Conservation (phyloP, 306 rosid species). For the Fragaria ananassa region DNA sequence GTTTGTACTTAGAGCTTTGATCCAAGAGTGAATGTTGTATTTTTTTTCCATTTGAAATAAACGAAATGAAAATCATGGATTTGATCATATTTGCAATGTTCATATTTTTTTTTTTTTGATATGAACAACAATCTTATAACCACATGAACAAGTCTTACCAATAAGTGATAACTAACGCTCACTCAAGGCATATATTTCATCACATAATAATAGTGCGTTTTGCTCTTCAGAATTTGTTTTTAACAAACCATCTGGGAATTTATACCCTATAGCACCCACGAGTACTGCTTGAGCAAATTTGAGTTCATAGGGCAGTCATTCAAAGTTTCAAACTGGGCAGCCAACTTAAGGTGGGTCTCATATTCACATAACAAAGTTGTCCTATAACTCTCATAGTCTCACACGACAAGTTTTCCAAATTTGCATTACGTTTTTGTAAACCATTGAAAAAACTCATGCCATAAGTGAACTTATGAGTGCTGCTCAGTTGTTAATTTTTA, state of each 20-base stretch:
- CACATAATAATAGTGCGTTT: too few relatives aligned
- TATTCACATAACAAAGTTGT: background rate
- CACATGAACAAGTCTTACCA: background rate
- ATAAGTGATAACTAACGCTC: too few relatives aligned
- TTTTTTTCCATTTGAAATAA: background rate
- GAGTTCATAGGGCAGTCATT: background rate
- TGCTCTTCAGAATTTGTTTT: background rate
- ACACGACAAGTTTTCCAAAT: background rate
- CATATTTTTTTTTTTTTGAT: background rate
- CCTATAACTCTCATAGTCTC: background rate
- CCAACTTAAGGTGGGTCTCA: background rate
- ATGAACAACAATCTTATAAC: too few relatives aligned
- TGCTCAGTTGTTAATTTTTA: too few relatives aligned
- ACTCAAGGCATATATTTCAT: background rate
- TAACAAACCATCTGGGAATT: too few relatives aligned
- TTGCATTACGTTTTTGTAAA: background rate
- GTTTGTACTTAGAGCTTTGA: background rate
- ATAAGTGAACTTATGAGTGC: background rate
- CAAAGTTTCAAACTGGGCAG: background rate
- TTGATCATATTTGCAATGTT: background rate
- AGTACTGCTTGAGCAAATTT: background rate
- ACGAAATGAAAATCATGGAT: background rate
- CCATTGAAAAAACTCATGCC: background rate
- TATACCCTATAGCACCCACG: background rate
- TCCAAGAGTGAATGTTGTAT: conserved; percentile 4